Base-by-base conservation (phyloP, 768 basidiomycete genomes). In the Leccinum aurantiacum region DNA sequence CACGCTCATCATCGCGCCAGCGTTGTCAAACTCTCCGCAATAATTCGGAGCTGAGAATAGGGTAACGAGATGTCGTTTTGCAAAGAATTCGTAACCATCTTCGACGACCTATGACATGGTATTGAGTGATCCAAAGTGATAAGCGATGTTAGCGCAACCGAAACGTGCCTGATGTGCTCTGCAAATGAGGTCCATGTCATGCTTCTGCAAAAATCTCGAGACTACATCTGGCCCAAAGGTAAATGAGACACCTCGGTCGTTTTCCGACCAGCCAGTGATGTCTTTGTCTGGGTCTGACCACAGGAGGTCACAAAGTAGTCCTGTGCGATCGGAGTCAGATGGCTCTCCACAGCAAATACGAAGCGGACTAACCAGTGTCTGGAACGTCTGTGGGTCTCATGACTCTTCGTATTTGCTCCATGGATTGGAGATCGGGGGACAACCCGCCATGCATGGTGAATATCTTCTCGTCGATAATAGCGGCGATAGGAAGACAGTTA, bases 211-310 rank as follows among this genome's bases (percentile, higher is more conserved):
- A 84, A 99, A 99, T 69, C 96, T 85, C 66, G 93, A 93, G 55
- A 99, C 96, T 52, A 99, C 96, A 72, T 98, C 96, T 24, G 95
- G 94, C 8, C 96, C 96, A 75, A 98, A 99, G 24, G 96, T 98
- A 78, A 99, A 99, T 46, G 95, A 97, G 54, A 99, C 96, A 60
- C 96, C 96, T 71, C 96, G 85, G 75, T 99, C 96, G 74, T 99
- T 99, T 80, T 99, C 96, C 74, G 93, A 94, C 96, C 96, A 99
- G 6, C 96, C 96, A 14, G 93, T 95, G 73, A 98, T 98, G 72
- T 98, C 96, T 76, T 98, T 98, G 81, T 98, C 96, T 38, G 96
- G 96, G 78, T 99, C 96, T 57, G 96, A 96, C 96, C 96, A 99
- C 70, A 99, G 79, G 54, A 99, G 82, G 75, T 99, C 96, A 73